Conservation (phyloP, 2,329 filamentous ascomycete genomes). For the Colletotrichum sansevieriae region DNA sequence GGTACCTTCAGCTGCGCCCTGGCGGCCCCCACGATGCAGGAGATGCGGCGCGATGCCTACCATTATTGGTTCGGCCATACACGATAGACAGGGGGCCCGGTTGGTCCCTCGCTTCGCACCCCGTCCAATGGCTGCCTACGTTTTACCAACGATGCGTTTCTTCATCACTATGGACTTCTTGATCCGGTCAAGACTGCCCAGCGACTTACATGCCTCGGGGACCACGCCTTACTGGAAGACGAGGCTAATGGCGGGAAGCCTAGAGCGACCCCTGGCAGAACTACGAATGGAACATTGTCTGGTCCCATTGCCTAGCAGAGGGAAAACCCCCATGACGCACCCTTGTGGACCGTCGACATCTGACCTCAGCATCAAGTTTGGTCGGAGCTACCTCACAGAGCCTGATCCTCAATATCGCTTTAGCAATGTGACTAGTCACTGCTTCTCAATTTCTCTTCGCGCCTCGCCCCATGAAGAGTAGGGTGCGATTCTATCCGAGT, state of each 20-base stretch:
- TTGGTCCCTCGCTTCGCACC: conserved; percentile 28
- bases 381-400: conserved; percentile 16
- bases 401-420: conserved; percentile 25
- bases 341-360: conserved; percentile 28
- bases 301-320: conserved; percentile 10
- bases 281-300: conserved; percentile 26
- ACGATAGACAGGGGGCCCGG: conserved; percentile 12
- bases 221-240: conserved; percentile 25
- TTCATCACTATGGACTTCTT: conserved; percentile 18
- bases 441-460: not conserved
- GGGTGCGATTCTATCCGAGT: not conserved
- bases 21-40: conserved; percentile 35
- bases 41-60: conserved; percentile 16
- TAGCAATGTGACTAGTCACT: not conserved
- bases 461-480: conserved; percentile 2
- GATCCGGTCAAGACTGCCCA: conserved; percentile 24
- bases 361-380: conserved; percentile 35
- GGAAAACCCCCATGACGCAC: conserved; percentile 21
- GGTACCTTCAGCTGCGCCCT: conserved; percentile 37
- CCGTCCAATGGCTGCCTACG: conserved; percentile 21
- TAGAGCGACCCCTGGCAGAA: conserved; percentile 10
- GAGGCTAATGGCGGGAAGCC: conserved; percentile 27
- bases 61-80: conserved; percentile 38
- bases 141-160: conserved; percentile 31
- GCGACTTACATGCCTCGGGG: conserved; percentile 21